phyloP scores from a whole-genome alignment of 768 basidiomycete species.

The Amanita phalloides region DNA sequence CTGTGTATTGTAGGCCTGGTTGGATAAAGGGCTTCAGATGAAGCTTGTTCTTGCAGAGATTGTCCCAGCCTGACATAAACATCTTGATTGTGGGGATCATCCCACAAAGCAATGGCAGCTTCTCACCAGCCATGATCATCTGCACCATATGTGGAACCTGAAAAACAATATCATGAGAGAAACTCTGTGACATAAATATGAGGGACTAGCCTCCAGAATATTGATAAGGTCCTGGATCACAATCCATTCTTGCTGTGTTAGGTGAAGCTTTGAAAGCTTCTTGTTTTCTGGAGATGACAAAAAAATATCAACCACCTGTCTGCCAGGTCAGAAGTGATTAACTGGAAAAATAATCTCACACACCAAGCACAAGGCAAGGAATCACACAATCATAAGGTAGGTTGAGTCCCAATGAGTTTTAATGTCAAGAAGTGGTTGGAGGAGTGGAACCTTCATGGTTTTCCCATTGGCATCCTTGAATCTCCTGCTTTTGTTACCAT shows the following conservation, averaged over 20 bases:
- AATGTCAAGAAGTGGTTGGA: slow-evolving; percentile 2
- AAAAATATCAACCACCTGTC: neutral
- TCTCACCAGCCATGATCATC: slow-evolving; percentile 5
- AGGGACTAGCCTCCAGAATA: neutral
- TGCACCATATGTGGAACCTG: slow-evolving; percentile 2
- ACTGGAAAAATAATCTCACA: neutral
- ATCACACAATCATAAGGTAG: neutral
- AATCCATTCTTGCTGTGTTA: neutral
- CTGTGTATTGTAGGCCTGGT: slow-evolving; percentile 1
- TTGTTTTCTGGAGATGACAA: neutral
- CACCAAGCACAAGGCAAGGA: neutral
- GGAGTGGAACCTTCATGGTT: neutral
- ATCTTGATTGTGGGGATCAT: slow-evolving; percentile 8
- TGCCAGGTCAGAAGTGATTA: neutral
- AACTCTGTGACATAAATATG: neutral
- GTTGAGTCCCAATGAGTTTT: slow-evolving; percentile 1
- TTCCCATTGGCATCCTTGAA: neutral
- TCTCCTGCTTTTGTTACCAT: neutral
- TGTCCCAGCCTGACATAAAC: slow-evolving; percentile 8
- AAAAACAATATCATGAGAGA: neutral
- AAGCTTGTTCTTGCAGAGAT: neutral
- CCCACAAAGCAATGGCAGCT: slow-evolving; percentile 5
- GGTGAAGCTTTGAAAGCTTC: neutral
- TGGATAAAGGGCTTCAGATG: slow-evolving; percentile 3
- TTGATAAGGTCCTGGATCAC: neutral